phyloP scores from a whole-genome alignment of 371 early-diverging fungal species.

The Haplosporangium sp. region DNA sequence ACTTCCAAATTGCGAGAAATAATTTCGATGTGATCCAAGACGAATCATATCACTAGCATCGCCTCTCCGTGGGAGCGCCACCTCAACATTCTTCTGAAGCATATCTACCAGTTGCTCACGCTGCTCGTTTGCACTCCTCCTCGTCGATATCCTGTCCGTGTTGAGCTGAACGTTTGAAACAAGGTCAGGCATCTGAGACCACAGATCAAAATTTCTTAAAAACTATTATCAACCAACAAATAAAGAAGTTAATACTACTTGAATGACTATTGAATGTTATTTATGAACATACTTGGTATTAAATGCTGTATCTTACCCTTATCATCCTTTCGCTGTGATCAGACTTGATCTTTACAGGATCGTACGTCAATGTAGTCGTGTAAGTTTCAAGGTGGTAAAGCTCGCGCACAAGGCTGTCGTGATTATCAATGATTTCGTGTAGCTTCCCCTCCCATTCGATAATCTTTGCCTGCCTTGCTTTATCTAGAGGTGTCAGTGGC shows the following conservation, averaged over 20 bases:
- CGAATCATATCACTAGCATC: constrained; percentile 22
- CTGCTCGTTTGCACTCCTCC: constrained; percentile 54
- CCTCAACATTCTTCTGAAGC: constrained; percentile 57
- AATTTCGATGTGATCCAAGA: constrained; percentile 4
- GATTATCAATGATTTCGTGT: constrained; percentile 60
- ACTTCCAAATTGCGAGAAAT: constrained; percentile 12
- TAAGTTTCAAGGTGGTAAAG: constrained; percentile 69
- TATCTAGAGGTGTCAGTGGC: constrained; percentile 57
- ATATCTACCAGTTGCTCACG: constrained; percentile 58
- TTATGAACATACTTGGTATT: not conserved
- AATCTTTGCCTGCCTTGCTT: constrained; percentile 48
- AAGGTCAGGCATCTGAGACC: constrained; percentile 60
- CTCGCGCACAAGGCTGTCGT: constrained; percentile 67
- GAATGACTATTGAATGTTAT: not conserved
- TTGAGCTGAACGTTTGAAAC: constrained; percentile 43
- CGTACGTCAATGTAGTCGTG: constrained; percentile 66
- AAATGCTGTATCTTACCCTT: constrained; percentile 53
- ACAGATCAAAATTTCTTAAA: constrained; percentile 61
- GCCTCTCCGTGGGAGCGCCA: constrained; percentile 36
- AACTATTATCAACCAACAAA: constrained; percentile 38
- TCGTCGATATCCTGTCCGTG: constrained; percentile 57
- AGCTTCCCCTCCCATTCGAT: constrained; percentile 56
- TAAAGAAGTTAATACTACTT: too few relatives aligned
- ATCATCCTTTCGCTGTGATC: constrained; percentile 66
- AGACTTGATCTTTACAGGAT: constrained; percentile 57